Evolutionary conservation across 2,329 filamentous ascomycete species (phyloP).

Genomic region (Arthrobotrys iridis): DNA sequence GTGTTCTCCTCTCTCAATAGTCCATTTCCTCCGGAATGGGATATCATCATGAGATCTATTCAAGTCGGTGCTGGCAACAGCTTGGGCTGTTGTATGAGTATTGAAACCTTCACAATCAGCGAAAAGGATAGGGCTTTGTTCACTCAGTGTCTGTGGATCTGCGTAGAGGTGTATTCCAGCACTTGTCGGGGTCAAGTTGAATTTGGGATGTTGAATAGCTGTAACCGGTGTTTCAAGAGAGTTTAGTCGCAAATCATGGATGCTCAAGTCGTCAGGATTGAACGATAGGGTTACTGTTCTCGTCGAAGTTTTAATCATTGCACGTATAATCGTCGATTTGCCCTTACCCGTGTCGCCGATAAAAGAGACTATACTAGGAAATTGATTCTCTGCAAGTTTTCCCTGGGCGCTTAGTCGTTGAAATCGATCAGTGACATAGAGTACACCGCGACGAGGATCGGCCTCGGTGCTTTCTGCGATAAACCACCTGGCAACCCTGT

Average conservation of each 20-base stretch:
- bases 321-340: slow-evolving; percentile 17
- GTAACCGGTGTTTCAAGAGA: not conserved
- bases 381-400: slow-evolving; percentile 8
- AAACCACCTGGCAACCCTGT: not conserved
- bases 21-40: not conserved
- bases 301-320: not conserved
- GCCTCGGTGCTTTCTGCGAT: not conserved
- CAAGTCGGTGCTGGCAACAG: not conserved
- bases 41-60: not conserved
- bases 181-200: not conserved
- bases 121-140: slow-evolving; percentile 3
- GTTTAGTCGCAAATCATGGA: not conserved
- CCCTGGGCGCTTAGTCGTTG: not conserved
- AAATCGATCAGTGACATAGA: not conserved
- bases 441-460: not conserved
- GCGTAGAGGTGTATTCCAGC: slow-evolving; percentile 21
- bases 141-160: not conserved
- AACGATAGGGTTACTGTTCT: not conserved
- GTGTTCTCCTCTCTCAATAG: not conserved
- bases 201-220: not conserved
- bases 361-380: slow-evolving; percentile 26
- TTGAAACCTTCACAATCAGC: slow-evolving; percentile 28
- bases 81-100: not conserved
- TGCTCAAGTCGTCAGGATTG: not conserved
- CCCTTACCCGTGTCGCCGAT: slow-evolving; percentile 9